Evolutionary conservation across 129 eudicot genomes (phyloP), one percentile per base, ranked within the genome.

Genomic region (Ambrosia artemisiifolia): DNA sequence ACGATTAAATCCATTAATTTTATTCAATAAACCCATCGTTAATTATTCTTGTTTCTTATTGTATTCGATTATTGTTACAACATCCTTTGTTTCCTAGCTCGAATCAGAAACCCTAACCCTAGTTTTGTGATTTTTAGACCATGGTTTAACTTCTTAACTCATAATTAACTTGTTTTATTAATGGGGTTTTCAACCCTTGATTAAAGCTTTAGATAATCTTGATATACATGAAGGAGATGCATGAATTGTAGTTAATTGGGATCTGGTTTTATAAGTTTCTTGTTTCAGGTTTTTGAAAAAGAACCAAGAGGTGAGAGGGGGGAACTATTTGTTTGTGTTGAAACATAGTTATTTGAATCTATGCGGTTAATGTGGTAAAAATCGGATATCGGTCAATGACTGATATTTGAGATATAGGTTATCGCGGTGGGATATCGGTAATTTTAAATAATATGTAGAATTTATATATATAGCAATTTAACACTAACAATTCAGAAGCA

Each of bases 31-130:
- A 42, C 28, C 28, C 28, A 24, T 43, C 42, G 30, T 35, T 16
- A 13, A 43, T 60, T 16, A 60, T 43, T 60, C 0, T 28, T 30
- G 16, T 59, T 8, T 61, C 5, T 18, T 59, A 5, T 12, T 33
- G 48, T 10, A 10, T 73, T 34, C 63, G 70, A 47, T 62, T 48
- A 18, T 50, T 46, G 18, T 73, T 48, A 30, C 68, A n/a, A 30
- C 67, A 59, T 44, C 76, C 44, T 42, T 57, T 17, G 28, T 43
- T 9, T 42, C 44, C n/a, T 32, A 32, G 7, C 10, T 20, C 4
- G 61, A 17, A 44, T 46, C 78, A 48, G 70, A 62, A 73, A 62
- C 78, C 78, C 78, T 73, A 73, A 49, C 49, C 50, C 50, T 61
- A 73, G 70, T 33, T 7, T 3, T 57, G 36, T 70, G 54, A 38